Percentiles rank a stretch among this genome's conserved stretches.
Evolutionary conservation across 202 grass and related monocot species (phyloP).

Genomic region (Musa balbisiana): DNA sequence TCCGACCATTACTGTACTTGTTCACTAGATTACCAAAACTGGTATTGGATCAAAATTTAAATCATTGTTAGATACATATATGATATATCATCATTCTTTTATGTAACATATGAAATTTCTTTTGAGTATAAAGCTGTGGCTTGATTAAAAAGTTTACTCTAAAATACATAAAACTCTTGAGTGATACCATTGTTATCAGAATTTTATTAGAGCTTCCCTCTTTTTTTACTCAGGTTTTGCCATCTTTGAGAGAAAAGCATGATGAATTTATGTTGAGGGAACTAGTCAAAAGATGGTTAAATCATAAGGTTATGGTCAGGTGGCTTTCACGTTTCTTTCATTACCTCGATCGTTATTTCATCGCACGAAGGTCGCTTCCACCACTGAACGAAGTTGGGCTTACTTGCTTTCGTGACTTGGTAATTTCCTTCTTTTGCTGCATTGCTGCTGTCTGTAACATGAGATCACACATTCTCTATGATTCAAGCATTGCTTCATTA

Average conservation of each 20-base stretch:
- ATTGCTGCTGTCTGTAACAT: conserved; percentile 6
- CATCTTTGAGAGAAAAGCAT: conserved; percentile 90
- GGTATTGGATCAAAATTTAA: no score
- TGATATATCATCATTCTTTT: neutral
- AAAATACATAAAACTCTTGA: neutral
- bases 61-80: no score
- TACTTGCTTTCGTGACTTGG: conserved; percentile 72
- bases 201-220: neutral
- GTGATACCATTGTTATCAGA: neutral
- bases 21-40: no score
- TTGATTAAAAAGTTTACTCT: neutral
- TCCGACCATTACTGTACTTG: no score
- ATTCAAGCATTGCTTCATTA: neutral
- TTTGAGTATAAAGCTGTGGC: neutral
- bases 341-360: conserved; percentile 96
- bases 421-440: conserved; percentile 30
- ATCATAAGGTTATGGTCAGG: conserved; percentile 95
- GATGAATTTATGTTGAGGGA: conserved; percentile 92
- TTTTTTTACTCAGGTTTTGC: conserved; percentile 58
- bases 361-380: conserved; percentile 73
- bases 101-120: neutral
- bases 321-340: conserved; percentile 92
- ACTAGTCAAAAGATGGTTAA: conserved; percentile 72
- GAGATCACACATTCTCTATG: neutral
- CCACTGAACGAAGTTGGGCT: conserved; percentile 78